These are phyloP conservation scores for Sechiopsis laciniata DNA, from an alignment of 306 rosid genomes.

Conservation along the genomic window DNA sequence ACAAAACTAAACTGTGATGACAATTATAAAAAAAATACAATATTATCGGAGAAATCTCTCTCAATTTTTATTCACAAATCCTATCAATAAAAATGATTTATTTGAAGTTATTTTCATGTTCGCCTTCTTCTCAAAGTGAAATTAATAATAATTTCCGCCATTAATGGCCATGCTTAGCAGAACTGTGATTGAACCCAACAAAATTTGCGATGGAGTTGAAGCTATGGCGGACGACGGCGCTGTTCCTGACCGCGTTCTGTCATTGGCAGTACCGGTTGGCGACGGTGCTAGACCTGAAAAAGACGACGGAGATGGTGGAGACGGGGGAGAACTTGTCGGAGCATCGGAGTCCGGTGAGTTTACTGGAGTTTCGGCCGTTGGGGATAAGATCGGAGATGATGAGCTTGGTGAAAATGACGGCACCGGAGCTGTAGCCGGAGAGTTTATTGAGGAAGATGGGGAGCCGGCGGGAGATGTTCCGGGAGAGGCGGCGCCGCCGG, in stretches of 20 bases:
- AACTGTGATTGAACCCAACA: background rate
- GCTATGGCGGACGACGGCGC: background rate
- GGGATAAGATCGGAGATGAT: background rate
- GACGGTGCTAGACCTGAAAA: background rate
- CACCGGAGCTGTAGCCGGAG: conserved; percentile 18
- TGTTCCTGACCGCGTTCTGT: background rate
- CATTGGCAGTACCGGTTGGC: background rate
- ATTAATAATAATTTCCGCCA: background rate
- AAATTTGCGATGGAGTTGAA: background rate
- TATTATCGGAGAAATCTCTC: conserved; percentile 4
- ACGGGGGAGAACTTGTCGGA: conserved; percentile 11
- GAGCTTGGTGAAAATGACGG: no score
- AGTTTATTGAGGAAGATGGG: conserved; percentile 20
- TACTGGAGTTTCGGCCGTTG: background rate
- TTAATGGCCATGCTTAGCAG: conserved; percentile 8
- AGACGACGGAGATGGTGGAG: conserved; percentile 22
- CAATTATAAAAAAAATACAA: background rate
- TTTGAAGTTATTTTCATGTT: background rate
- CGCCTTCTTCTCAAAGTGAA: background rate
- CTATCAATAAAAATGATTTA: background rate
- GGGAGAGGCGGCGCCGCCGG: background rate
- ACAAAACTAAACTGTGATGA: background rate
- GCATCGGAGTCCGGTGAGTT: background rate
- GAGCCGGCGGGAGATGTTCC: background rate
- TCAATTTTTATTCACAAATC: conserved; percentile 5